These are phyloP conservation scores for Trametes maxima DNA, from an alignment of 768 basidiomycete genomes.

Conservation along the genomic window DNA sequence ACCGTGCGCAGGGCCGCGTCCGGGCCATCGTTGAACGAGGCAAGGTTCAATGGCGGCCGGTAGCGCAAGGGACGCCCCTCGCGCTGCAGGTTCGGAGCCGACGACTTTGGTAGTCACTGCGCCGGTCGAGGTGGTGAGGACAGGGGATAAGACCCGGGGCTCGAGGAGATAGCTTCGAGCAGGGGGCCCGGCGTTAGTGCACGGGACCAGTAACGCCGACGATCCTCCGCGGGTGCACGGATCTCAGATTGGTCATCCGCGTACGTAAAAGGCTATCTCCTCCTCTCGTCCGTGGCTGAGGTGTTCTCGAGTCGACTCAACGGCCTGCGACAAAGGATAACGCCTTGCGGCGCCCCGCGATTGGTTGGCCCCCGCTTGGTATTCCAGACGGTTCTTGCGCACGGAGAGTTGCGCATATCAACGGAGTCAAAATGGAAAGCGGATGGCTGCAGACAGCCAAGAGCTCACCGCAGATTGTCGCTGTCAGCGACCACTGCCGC, in stretches of 20 bases:
- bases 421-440: too few species aligned
- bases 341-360: not conserved
- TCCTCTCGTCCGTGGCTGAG: not conserved
- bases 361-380: not conserved
- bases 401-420: not conserved
- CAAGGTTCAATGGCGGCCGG: too few species aligned
- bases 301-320: not conserved
- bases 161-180: too few species aligned
- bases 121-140: too few species aligned
- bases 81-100: too few species aligned
- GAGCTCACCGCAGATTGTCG: not conserved
- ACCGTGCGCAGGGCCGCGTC: too few species aligned
- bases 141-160: too few species aligned
- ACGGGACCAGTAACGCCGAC: slow-evolving; percentile 8
- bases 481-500: slow-evolving; percentile 1
- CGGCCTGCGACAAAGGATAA: not conserved
- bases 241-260: slow-evolving; percentile 2
- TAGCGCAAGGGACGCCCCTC: too few species aligned
- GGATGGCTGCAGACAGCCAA: not conserved
- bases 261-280: slow-evolving; percentile 9
- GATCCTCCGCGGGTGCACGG: slow-evolving; percentile 7
- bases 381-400: slow-evolving; percentile 2
- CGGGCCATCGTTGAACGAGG: too few species aligned
- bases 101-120: too few species aligned
- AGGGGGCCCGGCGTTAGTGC: too few species aligned